Evolutionary conservation across 345 rosid species (phyloP), one percentile per base, ranked within the genome.

Genomic region (Lepidium africanum): DNA sequence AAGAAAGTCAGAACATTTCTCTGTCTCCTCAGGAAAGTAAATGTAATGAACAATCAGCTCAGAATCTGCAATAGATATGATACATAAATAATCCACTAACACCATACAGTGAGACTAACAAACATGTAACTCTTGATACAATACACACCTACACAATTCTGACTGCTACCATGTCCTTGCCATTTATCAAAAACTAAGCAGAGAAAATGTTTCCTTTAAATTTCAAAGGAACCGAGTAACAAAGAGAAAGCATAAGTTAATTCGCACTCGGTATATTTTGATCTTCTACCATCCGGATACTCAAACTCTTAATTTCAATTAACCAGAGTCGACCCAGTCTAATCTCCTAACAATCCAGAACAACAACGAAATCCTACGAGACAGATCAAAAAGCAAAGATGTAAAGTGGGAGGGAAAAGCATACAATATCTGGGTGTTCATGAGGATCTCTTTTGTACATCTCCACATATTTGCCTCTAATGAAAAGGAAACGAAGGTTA

Each of bases 401-500:
- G 38, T 7, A 27, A 8, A 21, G n/a, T n/a, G 12, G 32, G 15
- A 38, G 39, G 19, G 50, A 40, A 14, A 47, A 55, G 36, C 87
- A 64, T 82, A 93, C 98, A 82, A 87, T 82, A 77, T 91, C 96
- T 9, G 92, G 92, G 47, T 76, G 81, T 67, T 90, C 91, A 15
- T 88, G 95, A 70, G 98, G 98, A 76, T 93, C 95, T 67, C 90
- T 85, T 74, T 84, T 93, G 75, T 88, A 91, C 99, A 94, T 86
- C 82, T 84, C 82, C 6, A 94, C 92, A 37, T 79, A 81, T 83
- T 84, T 91, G 70, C 99, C 95, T 74, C 85, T 79, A 2, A 94
- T 76, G 75, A 74, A 84, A 39, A 91, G 71, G 72, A 83, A 93
- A 38, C 97, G 82, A 9, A 82, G 83, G 63, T 88, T 87, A 50